Base-by-base conservation (phyloP, 176 grass and related monocot genomes). In the Zea luxurians region DNA sequence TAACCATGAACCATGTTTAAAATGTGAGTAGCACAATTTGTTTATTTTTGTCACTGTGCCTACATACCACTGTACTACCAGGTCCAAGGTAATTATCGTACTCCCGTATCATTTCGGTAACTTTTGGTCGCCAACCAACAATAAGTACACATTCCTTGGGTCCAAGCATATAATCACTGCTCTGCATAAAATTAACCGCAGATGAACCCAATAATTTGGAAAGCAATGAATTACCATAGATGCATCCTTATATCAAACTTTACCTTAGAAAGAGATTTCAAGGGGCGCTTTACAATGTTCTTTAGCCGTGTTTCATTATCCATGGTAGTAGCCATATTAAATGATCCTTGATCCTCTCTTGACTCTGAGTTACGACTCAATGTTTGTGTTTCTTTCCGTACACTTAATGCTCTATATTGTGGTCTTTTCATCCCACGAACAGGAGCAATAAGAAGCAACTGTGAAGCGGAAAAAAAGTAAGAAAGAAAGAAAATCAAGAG, bases 11-110 rank as follows among this genome's bases (percentile, higher is more conserved):
- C 41, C 20, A 59, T 11, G 57, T 17, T 66, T 72, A 48, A 60
- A 79, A 48, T n/a, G 36, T 58, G 18, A 92, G 40, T 34, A 83
- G 44, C 55, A 73, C 50, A 27, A 66, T 70, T 21, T 70, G 47
- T 50, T 72, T 54, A 34, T 68, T 44, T 15, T 68, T 62, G 13
- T 61, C 48, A 48, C n/a, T 77, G 47, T 58, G 78, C 38, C 49
- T 67, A 83, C 88, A 27, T 84, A 98, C 96, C 91, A 98, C 17
- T 78, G 76, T 75, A 87, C 96, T 98, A 81, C 92, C 96, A 83
- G 96, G 91, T 73, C 96, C 96, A 89, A 98, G 92, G 77, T 98
- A 98, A 68, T 64, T 85, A 83, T 98, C 92, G 73, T 98, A 98
- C 83, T 98, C 96, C 80, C 55, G 85, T 77, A 98, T 92, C 96